phyloP scores from a whole-genome alignment of 2,329 filamentous ascomycete genomes.

The Acrocalymma vagum region DNA sequence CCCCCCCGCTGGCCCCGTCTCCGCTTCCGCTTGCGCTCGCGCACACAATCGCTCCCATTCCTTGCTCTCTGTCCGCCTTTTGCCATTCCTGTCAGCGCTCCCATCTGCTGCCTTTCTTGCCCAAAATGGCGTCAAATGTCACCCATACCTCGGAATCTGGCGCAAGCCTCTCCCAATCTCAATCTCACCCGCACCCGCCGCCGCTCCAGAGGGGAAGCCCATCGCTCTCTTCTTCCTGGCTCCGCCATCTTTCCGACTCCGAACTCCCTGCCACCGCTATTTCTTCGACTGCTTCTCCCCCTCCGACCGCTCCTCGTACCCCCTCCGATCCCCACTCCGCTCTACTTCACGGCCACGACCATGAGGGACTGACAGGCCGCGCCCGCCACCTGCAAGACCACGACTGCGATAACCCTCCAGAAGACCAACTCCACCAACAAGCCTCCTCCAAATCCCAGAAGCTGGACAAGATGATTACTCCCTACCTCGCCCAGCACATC shows the following conservation, averaged over 20 bases:
- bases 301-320: slow-evolving; percentile 8
- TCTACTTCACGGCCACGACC: slow-evolving; percentile 47
- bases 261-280: slow-evolving; percentile 18
- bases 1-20: too few relatives aligned
- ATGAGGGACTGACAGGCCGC: slow-evolving; percentile 40
- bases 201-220: slow-evolving; percentile 30
- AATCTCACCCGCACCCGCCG: slow-evolving; percentile 16
- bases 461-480: slow-evolving; percentile 80
- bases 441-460: slow-evolving; percentile 60
- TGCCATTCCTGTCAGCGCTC: too few relatives aligned
- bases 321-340: slow-evolving; percentile 39
- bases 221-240: slow-evolving; percentile 43
- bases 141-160: slow-evolving; percentile 30
- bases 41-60: slow-evolving; percentile 3
- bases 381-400: slow-evolving; percentile 38
- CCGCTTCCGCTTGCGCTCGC: slow-evolving; percentile 21
- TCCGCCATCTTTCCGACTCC: slow-evolving; percentile 26
- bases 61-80: too few relatives aligned
- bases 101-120: slow-evolving; percentile 5
- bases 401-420: slow-evolving; percentile 30
- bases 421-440: too few relatives aligned
- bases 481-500: slow-evolving; percentile 91
- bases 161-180: slow-evolving; percentile 37
- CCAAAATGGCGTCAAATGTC: slow-evolving; percentile 37
- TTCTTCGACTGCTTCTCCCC: too few relatives aligned